Evolutionary conservation across 768 basidiomycete genomes (phyloP).

Genomic region (Psilocybe cyanescens): DNA sequence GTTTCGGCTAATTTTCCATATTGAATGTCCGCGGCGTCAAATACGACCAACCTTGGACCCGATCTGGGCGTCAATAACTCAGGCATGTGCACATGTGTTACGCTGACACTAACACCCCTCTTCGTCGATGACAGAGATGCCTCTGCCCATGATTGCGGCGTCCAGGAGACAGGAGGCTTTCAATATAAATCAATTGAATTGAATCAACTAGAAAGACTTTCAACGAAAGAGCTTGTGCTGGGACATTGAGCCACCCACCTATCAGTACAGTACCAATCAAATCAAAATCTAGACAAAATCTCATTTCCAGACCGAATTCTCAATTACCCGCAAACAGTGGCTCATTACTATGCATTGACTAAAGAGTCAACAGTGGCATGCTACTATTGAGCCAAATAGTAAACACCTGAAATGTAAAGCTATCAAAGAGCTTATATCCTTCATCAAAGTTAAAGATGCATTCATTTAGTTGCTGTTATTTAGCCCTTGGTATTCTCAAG

Average conservation of each 20-base stretch:
- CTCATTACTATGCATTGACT: constrained; percentile 20
- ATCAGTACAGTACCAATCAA: not conserved
- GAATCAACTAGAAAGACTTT: constrained; percentile 10
- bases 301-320: constrained; percentile 12
- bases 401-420: not conserved
- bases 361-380: not conserved
- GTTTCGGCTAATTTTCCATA: constrained; percentile 21
- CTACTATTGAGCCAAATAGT: not conserved
- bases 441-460: not conserved
- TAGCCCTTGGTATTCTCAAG: not conserved
- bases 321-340: constrained; percentile 30
- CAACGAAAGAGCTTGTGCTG: not conserved
- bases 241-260: not conserved
- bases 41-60: constrained; percentile 12
- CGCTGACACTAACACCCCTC: not conserved
- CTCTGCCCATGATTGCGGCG: constrained; percentile 14
- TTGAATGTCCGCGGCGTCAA: constrained; percentile 24
- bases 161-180: constrained; percentile 8
- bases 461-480: not conserved
- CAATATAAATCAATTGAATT: constrained; percentile 5
- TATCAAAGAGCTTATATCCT: not conserved
- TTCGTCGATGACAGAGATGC: not conserved
- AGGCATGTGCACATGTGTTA: not conserved
- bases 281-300: constrained; percentile 13
- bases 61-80: constrained; percentile 11